These are phyloP conservation scores for Cladophialophora bantiana DNA, from an alignment of 2,329 filamentous ascomycete species.

Conservation along the genomic window DNA sequence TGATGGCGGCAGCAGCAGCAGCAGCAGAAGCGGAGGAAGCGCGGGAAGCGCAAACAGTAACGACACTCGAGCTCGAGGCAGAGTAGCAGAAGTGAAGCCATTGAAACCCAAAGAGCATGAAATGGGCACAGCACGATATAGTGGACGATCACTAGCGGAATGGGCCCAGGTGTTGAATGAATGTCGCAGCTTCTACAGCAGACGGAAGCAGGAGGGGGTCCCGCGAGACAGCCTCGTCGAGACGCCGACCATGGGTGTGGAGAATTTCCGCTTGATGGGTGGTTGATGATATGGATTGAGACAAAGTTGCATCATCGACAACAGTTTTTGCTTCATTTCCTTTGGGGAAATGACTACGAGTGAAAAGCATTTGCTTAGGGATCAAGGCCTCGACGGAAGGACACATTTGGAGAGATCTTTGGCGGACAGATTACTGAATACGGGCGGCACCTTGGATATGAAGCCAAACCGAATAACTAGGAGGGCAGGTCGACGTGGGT, in stretches of 20 bases:
- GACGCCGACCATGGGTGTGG: constrained; percentile 67
- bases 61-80: constrained; percentile 30
- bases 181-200: constrained; percentile 69
- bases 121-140: constrained; percentile 60
- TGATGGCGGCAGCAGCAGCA: constrained; percentile 10
- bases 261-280: constrained; percentile 60
- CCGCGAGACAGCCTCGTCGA: constrained; percentile 64
- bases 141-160: constrained; percentile 69
- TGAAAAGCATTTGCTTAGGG: not conserved
- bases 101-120: constrained; percentile 43
- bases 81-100: constrained; percentile 34
- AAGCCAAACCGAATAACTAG: not conserved
- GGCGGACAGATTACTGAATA: constrained; percentile 1
- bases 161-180: constrained; percentile 68
- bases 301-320: not conserved
- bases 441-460: constrained; percentile 1
- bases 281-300: constrained; percentile 8
- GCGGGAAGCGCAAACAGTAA: constrained; percentile 22
- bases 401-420: constrained; percentile 7
- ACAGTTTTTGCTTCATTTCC: not conserved
- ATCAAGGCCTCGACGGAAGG: constrained; percentile 3
- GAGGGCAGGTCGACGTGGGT: not conserved
- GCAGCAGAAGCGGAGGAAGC: constrained; percentile 16
- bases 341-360: constrained; percentile 1
- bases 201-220: constrained; percentile 68